Conservation (phyloP, 1,139 yeast species). For the Sugiyamaella castrensis region DNA sequence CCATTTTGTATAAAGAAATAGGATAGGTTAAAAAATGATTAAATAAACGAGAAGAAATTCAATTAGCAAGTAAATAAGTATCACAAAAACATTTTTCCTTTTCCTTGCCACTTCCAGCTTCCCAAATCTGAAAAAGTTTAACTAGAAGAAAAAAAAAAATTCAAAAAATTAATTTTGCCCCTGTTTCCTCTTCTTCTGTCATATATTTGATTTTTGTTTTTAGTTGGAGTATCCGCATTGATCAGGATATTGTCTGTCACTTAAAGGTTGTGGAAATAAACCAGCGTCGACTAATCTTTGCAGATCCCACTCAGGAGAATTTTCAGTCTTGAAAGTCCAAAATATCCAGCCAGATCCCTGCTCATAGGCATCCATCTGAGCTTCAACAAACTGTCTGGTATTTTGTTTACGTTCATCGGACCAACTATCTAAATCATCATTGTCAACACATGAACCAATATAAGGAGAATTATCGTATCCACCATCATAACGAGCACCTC, state of each 20-base stretch:
- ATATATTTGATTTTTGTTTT: not conserved
- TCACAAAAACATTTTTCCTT: too few species aligned
- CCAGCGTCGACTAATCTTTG: slow-evolving; percentile 53
- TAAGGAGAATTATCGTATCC: slow-evolving; percentile 47
- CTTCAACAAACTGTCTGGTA: slow-evolving; percentile 74
- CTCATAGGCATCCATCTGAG: slow-evolving; percentile 83
- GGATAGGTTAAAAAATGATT: too few species aligned
- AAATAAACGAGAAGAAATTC: too few species aligned
- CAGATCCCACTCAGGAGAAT: slow-evolving; percentile 85
- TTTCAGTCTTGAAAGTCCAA: slow-evolving; percentile 88
- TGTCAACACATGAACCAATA: slow-evolving; percentile 64
- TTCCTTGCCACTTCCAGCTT: too few species aligned
- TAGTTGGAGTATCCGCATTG: slow-evolving; percentile 58
- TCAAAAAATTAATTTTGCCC: too few species aligned
- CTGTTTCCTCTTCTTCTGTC: too few species aligned
- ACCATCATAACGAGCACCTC: slow-evolving; percentile 85
- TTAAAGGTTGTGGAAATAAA: slow-evolving; percentile 77
- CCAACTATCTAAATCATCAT: slow-evolving; percentile 60
- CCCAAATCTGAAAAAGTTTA: too few species aligned
- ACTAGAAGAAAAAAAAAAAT: too few species aligned
- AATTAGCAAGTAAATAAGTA: too few species aligned
- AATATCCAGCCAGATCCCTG: slow-evolving; percentile 78
- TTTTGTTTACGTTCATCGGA: slow-evolving; percentile 51
- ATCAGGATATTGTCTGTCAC: slow-evolving; percentile 61
- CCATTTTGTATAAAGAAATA: too few species aligned